A percentile compares a stretch with the other conserved stretches of the same genome.
Evolutionary conservation across 108 stramenopile species (phyloP).

Genomic region (Cyclotella kingstonii): DNA sequence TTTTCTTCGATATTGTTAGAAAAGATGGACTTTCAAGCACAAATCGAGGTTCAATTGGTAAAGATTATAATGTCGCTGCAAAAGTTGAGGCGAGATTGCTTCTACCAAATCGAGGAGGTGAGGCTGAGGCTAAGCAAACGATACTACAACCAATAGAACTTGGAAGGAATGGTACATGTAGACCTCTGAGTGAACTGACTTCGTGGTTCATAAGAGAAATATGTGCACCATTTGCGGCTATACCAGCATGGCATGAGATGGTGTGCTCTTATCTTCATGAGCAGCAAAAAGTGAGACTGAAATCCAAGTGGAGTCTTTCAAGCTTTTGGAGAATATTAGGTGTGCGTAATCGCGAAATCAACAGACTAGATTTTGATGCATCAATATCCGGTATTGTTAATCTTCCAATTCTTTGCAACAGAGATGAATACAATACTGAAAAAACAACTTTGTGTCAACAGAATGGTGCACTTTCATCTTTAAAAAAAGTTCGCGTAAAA

Average conservation of each 20-base stretch:
- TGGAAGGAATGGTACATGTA: neutral
- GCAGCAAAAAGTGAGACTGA: constrained; percentile 10
- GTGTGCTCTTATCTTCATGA: constrained; percentile 29
- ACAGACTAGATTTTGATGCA: constrained; percentile 35
- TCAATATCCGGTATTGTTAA: constrained; percentile 19
- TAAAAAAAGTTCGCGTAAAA: constrained; percentile 36
- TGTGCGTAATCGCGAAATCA: constrained; percentile 13
- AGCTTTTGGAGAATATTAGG: constrained; percentile 21
- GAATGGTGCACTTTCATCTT: neutral
- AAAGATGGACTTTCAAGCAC: neutral
- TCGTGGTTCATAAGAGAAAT: constrained; percentile 39
- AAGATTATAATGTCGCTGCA: no score
- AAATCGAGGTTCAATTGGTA: constrained; percentile 14
- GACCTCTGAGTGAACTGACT: constrained; percentile 19
- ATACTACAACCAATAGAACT: no score
- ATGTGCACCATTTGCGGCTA: constrained; percentile 41
- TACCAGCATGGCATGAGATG: constrained; percentile 42
- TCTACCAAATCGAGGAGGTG: constrained; percentile 15
- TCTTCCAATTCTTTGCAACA: constrained; percentile 9
- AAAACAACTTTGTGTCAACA: constrained; percentile 11
- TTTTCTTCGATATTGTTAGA: constrained; percentile 19
- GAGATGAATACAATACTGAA: neutral
- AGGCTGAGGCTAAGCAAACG: no score
- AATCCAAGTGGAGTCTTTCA: constrained; percentile 13
- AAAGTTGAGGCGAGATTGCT: constrained; percentile 33